These are phyloP conservation scores for Colletotrichum cuscutae DNA, from an alignment of 2,329 filamentous ascomycete genomes.

Conservation along the genomic window DNA sequence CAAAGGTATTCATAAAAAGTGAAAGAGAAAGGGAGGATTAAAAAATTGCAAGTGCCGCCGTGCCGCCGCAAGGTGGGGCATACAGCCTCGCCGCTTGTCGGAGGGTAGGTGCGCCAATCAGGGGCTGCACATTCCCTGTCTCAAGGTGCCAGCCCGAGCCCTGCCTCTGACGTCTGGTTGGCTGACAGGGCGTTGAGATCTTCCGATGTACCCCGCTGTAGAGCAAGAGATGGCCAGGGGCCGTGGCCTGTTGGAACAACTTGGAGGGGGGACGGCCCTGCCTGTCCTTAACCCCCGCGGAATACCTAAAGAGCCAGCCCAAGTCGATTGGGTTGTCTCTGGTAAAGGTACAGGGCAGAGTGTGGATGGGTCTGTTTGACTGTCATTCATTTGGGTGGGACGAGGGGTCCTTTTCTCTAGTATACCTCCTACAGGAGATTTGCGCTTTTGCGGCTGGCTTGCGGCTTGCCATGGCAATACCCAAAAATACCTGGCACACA, in stretches of 20 bases:
- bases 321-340: background rate
- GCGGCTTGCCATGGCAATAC: constrained; percentile 6
- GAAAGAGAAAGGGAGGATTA: background rate
- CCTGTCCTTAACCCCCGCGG: background rate
- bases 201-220: constrained; percentile 21
- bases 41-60: constrained; percentile 12
- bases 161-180: constrained; percentile 11
- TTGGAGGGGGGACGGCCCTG: constrained; percentile 8
- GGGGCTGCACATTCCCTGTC: constrained; percentile 18
- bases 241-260: background rate
- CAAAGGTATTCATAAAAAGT: background rate
- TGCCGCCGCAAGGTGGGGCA: constrained; percentile 9
- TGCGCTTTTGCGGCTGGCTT: too few species aligned
- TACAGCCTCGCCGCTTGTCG: constrained; percentile 26
- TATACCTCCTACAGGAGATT: background rate
- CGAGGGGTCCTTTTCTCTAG: constrained; percentile 17
- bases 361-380: constrained; percentile 3
- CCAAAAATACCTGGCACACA: constrained; percentile 33
- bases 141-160: constrained; percentile 5
- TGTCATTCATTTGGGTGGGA: constrained; percentile 5
- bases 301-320: background rate
- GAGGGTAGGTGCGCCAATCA: constrained; percentile 25
- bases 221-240: constrained; percentile 2
- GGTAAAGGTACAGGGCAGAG: background rate
- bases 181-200: constrained; percentile 9